Percentiles rank a stretch among this genome's conserved stretches.
Conservation (phyloP, 805 yeast genomes). For the Torulaspora delbrueckii region DNA sequence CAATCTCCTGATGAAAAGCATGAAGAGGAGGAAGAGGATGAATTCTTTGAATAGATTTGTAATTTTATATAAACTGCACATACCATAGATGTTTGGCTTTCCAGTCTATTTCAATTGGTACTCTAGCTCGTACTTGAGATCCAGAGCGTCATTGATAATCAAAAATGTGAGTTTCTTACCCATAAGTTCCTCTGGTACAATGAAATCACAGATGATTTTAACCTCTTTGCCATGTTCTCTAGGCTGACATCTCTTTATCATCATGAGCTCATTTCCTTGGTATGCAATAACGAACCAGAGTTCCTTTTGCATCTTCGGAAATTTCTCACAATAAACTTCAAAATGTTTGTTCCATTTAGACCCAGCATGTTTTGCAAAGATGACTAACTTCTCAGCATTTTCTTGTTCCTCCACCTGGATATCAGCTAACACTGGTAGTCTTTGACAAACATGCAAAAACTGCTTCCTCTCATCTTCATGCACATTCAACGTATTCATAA, state of each 20-base stretch:
- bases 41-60: slow-evolving; percentile 40
- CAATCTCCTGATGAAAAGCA: slow-evolving; percentile 20
- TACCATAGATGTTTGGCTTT: neutral
- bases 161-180: slow-evolving; percentile 46
- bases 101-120: slow-evolving; percentile 11
- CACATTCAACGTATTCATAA: slow-evolving; percentile 34
- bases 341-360: slow-evolving; percentile 48
- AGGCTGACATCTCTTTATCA: slow-evolving; percentile 76
- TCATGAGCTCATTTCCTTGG: slow-evolving; percentile 48
- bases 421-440: slow-evolving; percentile 55
- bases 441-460: slow-evolving; percentile 49
- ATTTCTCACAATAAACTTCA: slow-evolving; percentile 68
- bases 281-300: slow-evolving; percentile 79
- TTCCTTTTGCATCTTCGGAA: slow-evolving; percentile 88
- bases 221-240: slow-evolving; percentile 32
- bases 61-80: neutral
- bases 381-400: slow-evolving; percentile 34
- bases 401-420: slow-evolving; percentile 40
- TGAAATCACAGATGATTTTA: slow-evolving; percentile 39
- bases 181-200: slow-evolving; percentile 45
- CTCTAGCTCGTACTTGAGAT: slow-evolving; percentile 41
- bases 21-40: slow-evolving; percentile 39
- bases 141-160: slow-evolving; percentile 64
- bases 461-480: slow-evolving; percentile 40
- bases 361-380: slow-evolving; percentile 53